These are phyloP conservation scores for Blastobotrys raffinosifermentans DNA, from an alignment of 1,139 yeast species.

Conservation along the genomic window DNA sequence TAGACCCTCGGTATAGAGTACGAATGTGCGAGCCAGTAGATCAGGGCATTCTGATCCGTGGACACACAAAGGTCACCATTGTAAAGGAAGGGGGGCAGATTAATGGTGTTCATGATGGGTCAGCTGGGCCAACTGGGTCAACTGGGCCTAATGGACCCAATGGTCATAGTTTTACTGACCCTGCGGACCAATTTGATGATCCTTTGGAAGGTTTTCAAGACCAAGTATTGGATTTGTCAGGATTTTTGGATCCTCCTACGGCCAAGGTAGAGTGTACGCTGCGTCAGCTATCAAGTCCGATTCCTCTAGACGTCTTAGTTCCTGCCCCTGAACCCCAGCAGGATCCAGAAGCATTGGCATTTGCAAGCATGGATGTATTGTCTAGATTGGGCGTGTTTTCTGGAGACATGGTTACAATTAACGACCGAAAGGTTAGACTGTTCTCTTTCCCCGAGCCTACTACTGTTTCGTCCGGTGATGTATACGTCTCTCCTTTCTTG, in stretches of 20 bases:
- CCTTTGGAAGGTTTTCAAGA: slow-evolving; percentile 9
- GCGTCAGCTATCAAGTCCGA: slow-evolving; percentile 19
- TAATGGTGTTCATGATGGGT: slow-evolving; percentile 12
- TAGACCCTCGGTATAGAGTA: slow-evolving; percentile 30
- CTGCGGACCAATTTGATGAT: slow-evolving; percentile 10
- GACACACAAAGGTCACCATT: slow-evolving; percentile 47
- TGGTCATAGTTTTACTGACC: neutral
- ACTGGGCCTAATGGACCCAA: neutral
- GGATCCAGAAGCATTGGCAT: slow-evolving; percentile 46
- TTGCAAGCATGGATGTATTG: slow-evolving; percentile 48
- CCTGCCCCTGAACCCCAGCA: slow-evolving; percentile 30
- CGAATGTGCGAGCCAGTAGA: slow-evolving; percentile 65
- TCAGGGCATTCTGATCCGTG: slow-evolving; percentile 49
- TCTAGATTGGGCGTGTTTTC: slow-evolving; percentile 56
- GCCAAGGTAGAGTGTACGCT: slow-evolving; percentile 18
- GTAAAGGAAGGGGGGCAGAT: slow-evolving; percentile 36
- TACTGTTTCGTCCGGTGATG: slow-evolving; percentile 34
- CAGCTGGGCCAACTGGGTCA: neutral
- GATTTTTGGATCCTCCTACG: slow-evolving; percentile 14
- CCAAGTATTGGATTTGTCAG: slow-evolving; percentile 16
- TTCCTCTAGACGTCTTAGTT: slow-evolving; percentile 19
- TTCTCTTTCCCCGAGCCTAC: slow-evolving; percentile 65
- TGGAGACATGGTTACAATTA: slow-evolving; percentile 53
- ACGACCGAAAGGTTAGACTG: slow-evolving; percentile 41
- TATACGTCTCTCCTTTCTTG: slow-evolving; percentile 65